Conservation (phyloP, 106 monocot genomes). For the Dendrobium huoshanense region DNA sequence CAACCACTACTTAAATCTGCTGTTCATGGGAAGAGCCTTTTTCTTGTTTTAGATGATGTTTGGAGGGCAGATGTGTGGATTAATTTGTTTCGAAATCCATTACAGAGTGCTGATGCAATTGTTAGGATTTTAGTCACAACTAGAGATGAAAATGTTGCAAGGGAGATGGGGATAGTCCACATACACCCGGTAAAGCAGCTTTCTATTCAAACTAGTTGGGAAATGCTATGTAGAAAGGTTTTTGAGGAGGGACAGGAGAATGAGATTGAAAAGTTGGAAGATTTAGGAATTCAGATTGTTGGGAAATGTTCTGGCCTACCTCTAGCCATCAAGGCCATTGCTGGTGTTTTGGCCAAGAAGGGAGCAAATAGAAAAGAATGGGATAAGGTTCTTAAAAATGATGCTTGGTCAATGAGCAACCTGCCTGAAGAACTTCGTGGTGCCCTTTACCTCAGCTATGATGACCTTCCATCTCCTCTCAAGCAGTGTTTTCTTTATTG, state of each 20-base stretch:
- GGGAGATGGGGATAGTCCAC: conserved; percentile 16
- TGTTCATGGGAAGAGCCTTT: conserved; percentile 16
- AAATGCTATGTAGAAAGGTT: conserved; percentile 17
- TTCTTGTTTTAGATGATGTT: conserved; percentile 51
- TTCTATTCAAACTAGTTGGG: conserved; percentile 17
- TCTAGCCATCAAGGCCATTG: conserved; percentile 40
- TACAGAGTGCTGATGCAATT: conserved; percentile 13
- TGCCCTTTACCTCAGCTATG: conserved; percentile 33
- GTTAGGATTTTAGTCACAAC: conserved; percentile 29
- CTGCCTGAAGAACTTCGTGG: conserved; percentile 10
- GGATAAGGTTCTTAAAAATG: conserved; percentile 19
- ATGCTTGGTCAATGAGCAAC: conserved; percentile 25
- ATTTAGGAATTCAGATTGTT: conserved; percentile 23
- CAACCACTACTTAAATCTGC: background rate
- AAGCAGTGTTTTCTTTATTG: conserved; percentile 33
- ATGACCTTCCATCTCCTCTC: conserved; percentile 28
- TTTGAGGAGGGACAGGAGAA: conserved; percentile 8
- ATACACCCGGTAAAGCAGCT: conserved; percentile 20
- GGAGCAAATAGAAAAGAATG: conserved; percentile 12
- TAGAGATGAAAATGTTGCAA: conserved; percentile 22
- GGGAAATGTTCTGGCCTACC: conserved; percentile 39
- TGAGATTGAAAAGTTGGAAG: background rate
- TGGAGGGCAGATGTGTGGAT: conserved; percentile 34
- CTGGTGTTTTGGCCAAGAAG: conserved; percentile 22
- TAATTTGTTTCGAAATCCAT: conserved; percentile 18